Evolutionary conservation across 805 yeast genomes (phyloP).

Genomic region (Lachancea fermentati): DNA sequence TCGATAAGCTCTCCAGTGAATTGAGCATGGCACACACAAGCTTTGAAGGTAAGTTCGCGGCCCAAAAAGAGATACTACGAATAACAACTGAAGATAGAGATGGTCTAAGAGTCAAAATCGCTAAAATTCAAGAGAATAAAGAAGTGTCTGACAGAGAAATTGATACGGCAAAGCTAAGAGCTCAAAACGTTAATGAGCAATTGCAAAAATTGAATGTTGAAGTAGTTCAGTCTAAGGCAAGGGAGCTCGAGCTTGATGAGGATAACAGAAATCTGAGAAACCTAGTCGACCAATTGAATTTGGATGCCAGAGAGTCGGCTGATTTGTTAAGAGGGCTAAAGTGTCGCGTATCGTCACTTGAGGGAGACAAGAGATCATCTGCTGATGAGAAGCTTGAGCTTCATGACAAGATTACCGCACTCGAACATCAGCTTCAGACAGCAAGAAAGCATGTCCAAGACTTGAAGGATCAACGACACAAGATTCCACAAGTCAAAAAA

Average conservation of each 20-base stretch:
- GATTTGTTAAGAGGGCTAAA: constrained; percentile 17
- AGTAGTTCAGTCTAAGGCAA: constrained; percentile 26
- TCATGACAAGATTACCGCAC: constrained; percentile 22
- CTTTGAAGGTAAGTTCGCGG: constrained; percentile 33
- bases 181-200: constrained; percentile 26
- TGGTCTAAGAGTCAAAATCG: constrained; percentile 17
- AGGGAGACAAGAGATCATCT: constrained; percentile 18
- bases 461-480: constrained; percentile 8
- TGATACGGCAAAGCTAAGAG: constrained; percentile 12
- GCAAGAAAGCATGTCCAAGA: constrained; percentile 4
- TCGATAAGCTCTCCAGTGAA: constrained; percentile 8
- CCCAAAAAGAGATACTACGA: constrained; percentile 33
- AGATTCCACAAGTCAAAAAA: constrained; percentile 2
- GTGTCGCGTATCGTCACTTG: constrained; percentile 16
- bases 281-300: constrained; percentile 14
- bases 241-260: constrained; percentile 25
- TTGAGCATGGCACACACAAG: constrained; percentile 16
- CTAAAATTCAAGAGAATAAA: constrained; percentile 17
- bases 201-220: constrained; percentile 28
- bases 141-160: constrained; percentile 18
- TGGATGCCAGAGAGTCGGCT: constrained; percentile 16
- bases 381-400: constrained; percentile 22
- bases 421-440: constrained; percentile 11
- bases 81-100: constrained; percentile 29
- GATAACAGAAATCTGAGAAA: constrained; percentile 23